These are phyloP conservation scores for Jamesozyma gamospora DNA, from an alignment of 805 yeast species.

Conservation along the genomic window DNA sequence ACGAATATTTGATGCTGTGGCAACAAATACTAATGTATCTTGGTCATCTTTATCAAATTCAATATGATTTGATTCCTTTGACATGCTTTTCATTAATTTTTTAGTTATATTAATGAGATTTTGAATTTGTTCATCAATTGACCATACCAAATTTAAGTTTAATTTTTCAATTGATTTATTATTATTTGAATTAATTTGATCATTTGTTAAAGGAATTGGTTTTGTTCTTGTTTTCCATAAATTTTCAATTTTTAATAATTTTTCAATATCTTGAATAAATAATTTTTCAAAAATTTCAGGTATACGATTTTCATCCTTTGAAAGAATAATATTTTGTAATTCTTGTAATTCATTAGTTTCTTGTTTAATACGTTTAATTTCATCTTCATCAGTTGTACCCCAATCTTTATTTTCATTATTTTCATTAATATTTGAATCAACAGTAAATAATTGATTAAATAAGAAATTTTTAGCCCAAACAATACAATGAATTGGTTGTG, in stretches of 20 bases:
- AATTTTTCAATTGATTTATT: conserved; percentile 13
- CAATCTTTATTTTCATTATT: conserved; percentile 32
- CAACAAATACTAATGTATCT: conserved; percentile 82
- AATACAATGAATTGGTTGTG: conserved; percentile 89
- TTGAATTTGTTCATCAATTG: conserved; percentile 48
- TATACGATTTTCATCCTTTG: conserved; percentile 26
- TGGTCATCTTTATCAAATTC: conserved; percentile 92
- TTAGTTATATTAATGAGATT: conserved; percentile 44
- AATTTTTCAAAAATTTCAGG: conserved; percentile 46
- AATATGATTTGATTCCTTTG: conserved; percentile 31
- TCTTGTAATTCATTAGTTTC: conserved; percentile 59
- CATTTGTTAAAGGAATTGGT: conserved; percentile 49
- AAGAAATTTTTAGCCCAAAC: conserved; percentile 96
- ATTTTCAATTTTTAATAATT: conserved; percentile 58
- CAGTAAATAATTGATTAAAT: conserved; percentile 67
- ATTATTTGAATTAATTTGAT: neutral
- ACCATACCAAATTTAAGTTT: conserved; percentile 42
- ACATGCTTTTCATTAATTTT: conserved; percentile 41
- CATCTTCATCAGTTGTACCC: conserved; percentile 57
- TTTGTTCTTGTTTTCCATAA: conserved; percentile 65
- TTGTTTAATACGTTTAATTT: conserved; percentile 50
- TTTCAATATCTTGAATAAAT: conserved; percentile 66
- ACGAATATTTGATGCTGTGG: conserved; percentile 73
- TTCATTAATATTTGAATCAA: conserved; percentile 29
- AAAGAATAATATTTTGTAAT: conserved; percentile 32